Evolutionary conservation across 768 basidiomycete genomes (phyloP).

Genomic region (Lactifluus hygrophoroides): DNA sequence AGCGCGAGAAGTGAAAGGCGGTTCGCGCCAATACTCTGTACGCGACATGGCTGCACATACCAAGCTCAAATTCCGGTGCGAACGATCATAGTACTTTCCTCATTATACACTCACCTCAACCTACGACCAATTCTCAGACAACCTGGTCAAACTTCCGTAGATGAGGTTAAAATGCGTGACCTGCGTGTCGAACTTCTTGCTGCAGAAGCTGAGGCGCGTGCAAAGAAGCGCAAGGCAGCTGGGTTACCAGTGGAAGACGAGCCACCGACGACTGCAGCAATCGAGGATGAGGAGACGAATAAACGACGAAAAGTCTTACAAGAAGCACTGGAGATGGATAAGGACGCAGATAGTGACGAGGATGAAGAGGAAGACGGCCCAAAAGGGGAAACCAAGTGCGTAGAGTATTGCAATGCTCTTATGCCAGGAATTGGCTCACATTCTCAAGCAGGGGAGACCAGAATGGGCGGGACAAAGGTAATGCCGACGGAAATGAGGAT

Average conservation of each 20-base stretch:
- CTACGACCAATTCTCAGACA: constrained; percentile 41
- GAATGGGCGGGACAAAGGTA: constrained; percentile 28
- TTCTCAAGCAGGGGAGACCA: not conserved
- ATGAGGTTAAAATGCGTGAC: constrained; percentile 73
- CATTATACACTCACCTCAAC: not conserved
- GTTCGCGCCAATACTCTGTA: constrained; percentile 87
- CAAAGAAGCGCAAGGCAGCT: constrained; percentile 89
- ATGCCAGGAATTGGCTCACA: not conserved
- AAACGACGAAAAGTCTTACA: constrained; percentile 86
- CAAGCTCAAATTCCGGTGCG: constrained; percentile 93
- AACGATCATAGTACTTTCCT: not conserved
- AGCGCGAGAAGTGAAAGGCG: constrained; percentile 85
- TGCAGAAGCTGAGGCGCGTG: constrained; percentile 81
- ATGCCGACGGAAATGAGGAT: constrained; percentile 37
- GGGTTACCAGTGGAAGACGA: constrained; percentile 40
- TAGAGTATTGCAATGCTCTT: not conserved
- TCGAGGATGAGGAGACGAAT: constrained; percentile 52
- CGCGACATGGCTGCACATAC: constrained; percentile 94
- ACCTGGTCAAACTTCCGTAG: constrained; percentile 77
- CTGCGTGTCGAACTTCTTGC: constrained; percentile 71
- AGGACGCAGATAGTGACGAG: constrained; percentile 79
- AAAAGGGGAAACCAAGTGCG: constrained; percentile 3
- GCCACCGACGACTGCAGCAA: constrained; percentile 32
- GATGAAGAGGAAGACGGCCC: constrained; percentile 32
- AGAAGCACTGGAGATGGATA: constrained; percentile 80